Percentiles rank a stretch among this genome's conserved stretches.
Evolutionary conservation across 2,329 filamentous ascomycete species (phyloP).

Genomic region (Trichoderma brevicompactum): DNA sequence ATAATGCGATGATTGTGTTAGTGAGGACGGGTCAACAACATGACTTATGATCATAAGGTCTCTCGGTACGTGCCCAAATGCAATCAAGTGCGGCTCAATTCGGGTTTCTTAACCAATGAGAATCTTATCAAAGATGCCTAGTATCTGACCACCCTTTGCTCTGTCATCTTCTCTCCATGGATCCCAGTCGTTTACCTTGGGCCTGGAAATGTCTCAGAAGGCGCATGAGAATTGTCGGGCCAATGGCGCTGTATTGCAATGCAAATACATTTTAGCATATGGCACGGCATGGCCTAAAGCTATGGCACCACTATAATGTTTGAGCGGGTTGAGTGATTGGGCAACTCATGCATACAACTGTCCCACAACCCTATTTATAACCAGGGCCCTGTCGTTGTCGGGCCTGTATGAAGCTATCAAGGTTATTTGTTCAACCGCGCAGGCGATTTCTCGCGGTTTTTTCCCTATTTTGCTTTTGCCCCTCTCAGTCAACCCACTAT

Average conservation of each 20-base stretch:
- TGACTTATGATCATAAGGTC: background rate
- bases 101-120: background rate
- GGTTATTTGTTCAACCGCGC: background rate
- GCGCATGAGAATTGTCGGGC: background rate
- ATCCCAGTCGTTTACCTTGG: background rate
- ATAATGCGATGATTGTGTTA: background rate
- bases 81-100: background rate
- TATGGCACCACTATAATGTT: background rate
- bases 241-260: background rate
- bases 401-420: background rate
- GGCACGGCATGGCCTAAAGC: background rate
- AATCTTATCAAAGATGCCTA: background rate
- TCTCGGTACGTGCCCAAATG: background rate
- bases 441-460: background rate
- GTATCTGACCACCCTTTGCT: background rate
- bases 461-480: background rate
- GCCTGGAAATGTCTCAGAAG: constrained; percentile 4
- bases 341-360: background rate
- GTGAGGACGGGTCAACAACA: background rate
- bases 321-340: background rate
- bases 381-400: no score
- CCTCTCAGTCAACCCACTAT: background rate
- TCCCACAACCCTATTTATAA: background rate
- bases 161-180: background rate
- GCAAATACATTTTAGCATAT: background rate